Evolutionary conservation across 805 yeast genomes (phyloP), one percentile per base, ranked within the genome.

Genomic region (Priceomyces melissophilus): DNA sequence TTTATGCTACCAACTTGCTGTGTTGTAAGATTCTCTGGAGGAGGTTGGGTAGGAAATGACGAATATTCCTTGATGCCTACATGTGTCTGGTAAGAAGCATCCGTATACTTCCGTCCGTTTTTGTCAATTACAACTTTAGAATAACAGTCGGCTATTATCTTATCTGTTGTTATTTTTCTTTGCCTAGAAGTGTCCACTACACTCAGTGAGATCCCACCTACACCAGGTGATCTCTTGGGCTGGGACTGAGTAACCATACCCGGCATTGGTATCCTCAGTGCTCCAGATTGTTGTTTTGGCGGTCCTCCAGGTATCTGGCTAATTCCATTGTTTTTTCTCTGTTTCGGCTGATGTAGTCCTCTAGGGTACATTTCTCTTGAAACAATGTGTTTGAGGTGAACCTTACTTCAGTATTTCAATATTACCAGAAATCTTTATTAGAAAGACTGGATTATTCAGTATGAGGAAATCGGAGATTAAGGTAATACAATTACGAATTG

Each of bases 31-130:
- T 63, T 43, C 56, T 73, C 58, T 1, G 93, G 87, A 0, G 96
- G 96, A 26, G 84, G 76, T 0, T 73, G 55, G 23, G 81, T 75
- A 3, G 93, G 88, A 47, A 73, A 82, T 43, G 75, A 77, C 0
- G 88, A 73, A 60, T 81, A 93, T 55, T 88, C 96, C 33, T 80
- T 73, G 28, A 87, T 75, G 40, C 84, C 65, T 11, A 85, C 81
- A 58, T 88, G 96, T 1, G 93, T 81, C 40, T 84, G 76, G 58
- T 88, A 88, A 17, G 74, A 74, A 3, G 50, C 41, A 27, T 64
- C 69, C 10, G 54, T 49, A 7, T 51, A 47, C 30, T 43, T 41
- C 20, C 43, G 47, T 6, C 67, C 66, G 12, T 47, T 48, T 10
- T 43, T 45, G 34, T 55, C 59, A 8, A 46, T 41, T 11, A 60